Base-by-base conservation (phyloP, 1,284 basidiomycete species). In the Leccinum proliferum region DNA sequence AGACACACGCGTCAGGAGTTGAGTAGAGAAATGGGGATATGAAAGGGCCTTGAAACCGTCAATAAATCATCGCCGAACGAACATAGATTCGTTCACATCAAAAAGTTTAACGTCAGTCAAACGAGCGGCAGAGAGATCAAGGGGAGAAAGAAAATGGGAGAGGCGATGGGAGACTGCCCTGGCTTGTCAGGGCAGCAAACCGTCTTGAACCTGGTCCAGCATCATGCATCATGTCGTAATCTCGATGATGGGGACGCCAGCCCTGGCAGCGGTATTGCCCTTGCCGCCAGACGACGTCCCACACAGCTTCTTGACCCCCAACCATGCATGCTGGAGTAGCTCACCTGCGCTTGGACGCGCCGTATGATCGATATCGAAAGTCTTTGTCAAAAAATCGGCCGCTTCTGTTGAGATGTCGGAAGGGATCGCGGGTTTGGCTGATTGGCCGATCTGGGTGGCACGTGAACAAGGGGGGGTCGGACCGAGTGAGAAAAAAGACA, bases 341-440 rank as follows among this genome's bases (percentile, higher is more conserved):
- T 88, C 87, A 0, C 82, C 79, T 7, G 94, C 94, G 11, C 89
- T 84, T 1, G 94, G 94, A 50, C 95, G 84, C n/a, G 83, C 85
- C 66, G 87, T 82, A 67, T 94, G 88, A 69, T 96, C 85, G 59
- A 94, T 80, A 67, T 94, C 89, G 71, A 98, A 97, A 3, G 94
- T 94, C 65, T 83, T 82, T 48, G 85, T 82, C 59, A 98, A 80
- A 77, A 97, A 95, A 68, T 91, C 88, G 59, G 90, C 88, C 0
- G 92, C 92, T 25, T 96, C 93, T 0, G 84, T 65, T 2, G 92
- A 92, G 61, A 97, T 94, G 72, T 98, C 95, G 2, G 88, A 85
- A 0, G 96, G 95, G 57, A 92, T 92, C 3, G 87, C 79, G 0
- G 96, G 95, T 70, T 88, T 88, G 9, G 89, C 88, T 29, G 85